Conservation (phyloP, 306 rosid species). For the Fragaria nilgerrensis region DNA sequence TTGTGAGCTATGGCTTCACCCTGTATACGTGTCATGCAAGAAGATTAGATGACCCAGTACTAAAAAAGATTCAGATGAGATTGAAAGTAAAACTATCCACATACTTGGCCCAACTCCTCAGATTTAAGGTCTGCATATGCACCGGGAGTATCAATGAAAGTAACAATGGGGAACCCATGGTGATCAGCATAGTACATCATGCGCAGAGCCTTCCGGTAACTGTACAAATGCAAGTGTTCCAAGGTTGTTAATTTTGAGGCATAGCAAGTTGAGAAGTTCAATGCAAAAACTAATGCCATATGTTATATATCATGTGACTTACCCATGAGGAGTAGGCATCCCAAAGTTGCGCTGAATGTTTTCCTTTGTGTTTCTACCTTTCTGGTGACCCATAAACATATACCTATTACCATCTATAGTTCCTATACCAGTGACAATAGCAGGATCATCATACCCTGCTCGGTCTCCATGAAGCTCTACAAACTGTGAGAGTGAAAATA, state of each 20-base stretch:
- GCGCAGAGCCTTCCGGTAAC: constrained; percentile 92
- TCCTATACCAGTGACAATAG: constrained; percentile 92
- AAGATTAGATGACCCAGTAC: constrained; percentile 27
- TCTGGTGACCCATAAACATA: constrained; percentile 98
- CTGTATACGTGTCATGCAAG: constrained; percentile 48
- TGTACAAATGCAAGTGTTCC: constrained; percentile 32
- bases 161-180: constrained; percentile 80
- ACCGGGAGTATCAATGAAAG: constrained; percentile 96
- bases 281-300: constrained; percentile 9
- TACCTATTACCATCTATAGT: constrained; percentile 73
- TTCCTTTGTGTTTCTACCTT: constrained; percentile 96
- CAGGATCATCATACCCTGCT: constrained; percentile 93
- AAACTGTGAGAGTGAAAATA: constrained; percentile 54
- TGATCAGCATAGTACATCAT: constrained; percentile 92
- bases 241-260: constrained; percentile 2
- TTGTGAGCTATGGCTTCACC: constrained; percentile 99
- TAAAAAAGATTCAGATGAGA: constrained; percentile 19
- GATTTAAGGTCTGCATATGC: constrained; percentile 94
- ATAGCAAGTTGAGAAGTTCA: constrained; percentile 10
- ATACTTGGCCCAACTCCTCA: constrained; percentile 86
- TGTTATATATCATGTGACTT: constrained; percentile 31
- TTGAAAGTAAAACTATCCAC: constrained; percentile 24
- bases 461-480: constrained; percentile 98
- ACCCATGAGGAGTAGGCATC: constrained; percentile 99
- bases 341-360: constrained; percentile 91